A percentile compares a stretch with the other conserved stretches of the same genome.
Evolutionary conservation across 306 rosid genomes (phyloP).

Genomic region (Vicia sativa): DNA sequence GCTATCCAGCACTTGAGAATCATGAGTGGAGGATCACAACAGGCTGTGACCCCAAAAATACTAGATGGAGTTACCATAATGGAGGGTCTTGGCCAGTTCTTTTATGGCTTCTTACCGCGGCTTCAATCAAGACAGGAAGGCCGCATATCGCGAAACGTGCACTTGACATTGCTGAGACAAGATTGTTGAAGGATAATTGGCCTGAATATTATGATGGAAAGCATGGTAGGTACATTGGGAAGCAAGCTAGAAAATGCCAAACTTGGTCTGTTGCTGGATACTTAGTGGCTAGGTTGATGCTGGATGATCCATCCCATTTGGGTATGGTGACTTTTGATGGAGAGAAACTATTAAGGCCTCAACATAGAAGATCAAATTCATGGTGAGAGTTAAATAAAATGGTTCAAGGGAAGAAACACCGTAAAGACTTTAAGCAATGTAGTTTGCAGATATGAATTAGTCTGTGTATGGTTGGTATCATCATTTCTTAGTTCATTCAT

Average conservation of each 20-base stretch:
- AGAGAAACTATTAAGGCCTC: constrained; percentile 59
- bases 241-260: constrained; percentile 72
- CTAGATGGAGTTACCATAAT: constrained; percentile 91
- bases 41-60: constrained; percentile 83
- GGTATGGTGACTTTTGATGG: constrained; percentile 70
- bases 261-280: constrained; percentile 84
- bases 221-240: constrained; percentile 64
- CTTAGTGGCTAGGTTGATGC: constrained; percentile 72
- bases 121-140: constrained; percentile 71
- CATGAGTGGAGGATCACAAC: constrained; percentile 75
- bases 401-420: background rate
- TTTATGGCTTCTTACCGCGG: constrained; percentile 75
- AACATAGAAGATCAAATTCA: constrained; percentile 68
- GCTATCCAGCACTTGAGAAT: constrained; percentile 81
- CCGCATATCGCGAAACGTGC: constrained; percentile 77
- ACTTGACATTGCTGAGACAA: constrained; percentile 61
- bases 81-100: constrained; percentile 97
- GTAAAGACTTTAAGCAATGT: background rate
- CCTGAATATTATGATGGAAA: constrained; percentile 83
- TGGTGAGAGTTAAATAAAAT: constrained; percentile 35
- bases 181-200: constrained; percentile 67
- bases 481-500: too few species aligned
- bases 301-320: constrained; percentile 74
- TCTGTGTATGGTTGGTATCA: too few species aligned
- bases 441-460: too few species aligned